Percentiles rank a stretch among this genome's conserved stretches.
Evolutionary conservation across 1,284 basidiomycete species (phyloP).

Genomic region (Flammula alnicola): DNA sequence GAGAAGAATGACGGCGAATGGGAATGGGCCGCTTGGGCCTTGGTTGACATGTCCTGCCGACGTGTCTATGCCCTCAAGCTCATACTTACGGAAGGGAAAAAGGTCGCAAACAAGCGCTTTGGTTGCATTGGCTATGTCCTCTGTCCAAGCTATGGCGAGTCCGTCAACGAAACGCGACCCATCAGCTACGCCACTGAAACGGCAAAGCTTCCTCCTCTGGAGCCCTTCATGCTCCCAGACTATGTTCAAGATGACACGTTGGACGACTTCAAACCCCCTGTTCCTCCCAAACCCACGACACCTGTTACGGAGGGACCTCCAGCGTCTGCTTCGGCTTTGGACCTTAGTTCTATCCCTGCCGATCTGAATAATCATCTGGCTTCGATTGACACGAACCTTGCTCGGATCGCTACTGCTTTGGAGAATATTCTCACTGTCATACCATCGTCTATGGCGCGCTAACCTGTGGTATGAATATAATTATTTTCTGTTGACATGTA

Average conservation of each 20-base stretch:
- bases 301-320: too few relatives aligned
- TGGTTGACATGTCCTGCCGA: constrained; percentile 42
- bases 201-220: constrained; percentile 32
- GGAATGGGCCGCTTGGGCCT: constrained; percentile 41
- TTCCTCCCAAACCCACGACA: constrained; percentile 31
- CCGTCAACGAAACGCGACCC: constrained; percentile 28
- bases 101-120: constrained; percentile 27
- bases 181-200: constrained; percentile 38
- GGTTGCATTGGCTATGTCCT: constrained; percentile 39
- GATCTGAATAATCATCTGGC: constrained; percentile 31
- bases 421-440: constrained; percentile 30
- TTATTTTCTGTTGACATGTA: too few relatives aligned
- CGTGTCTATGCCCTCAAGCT: constrained; percentile 45
- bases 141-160: constrained; percentile 38
- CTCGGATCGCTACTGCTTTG: constrained; percentile 35
- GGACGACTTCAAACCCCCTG: constrained; percentile 28
- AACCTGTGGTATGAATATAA: too few relatives aligned
- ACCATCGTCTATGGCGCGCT: not conserved
- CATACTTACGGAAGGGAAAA: constrained; percentile 33
- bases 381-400: constrained; percentile 35
- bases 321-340: constrained; percentile 16
- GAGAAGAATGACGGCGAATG: constrained; percentile 33
- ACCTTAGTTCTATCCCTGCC: constrained; percentile 20
- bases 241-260: constrained; percentile 30
- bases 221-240: constrained; percentile 19